Evolutionary conservation across 148 eudicot genomes (phyloP), one percentile per base, ranked within the genome.

Genomic region (Gaultheria prostrata): DNA sequence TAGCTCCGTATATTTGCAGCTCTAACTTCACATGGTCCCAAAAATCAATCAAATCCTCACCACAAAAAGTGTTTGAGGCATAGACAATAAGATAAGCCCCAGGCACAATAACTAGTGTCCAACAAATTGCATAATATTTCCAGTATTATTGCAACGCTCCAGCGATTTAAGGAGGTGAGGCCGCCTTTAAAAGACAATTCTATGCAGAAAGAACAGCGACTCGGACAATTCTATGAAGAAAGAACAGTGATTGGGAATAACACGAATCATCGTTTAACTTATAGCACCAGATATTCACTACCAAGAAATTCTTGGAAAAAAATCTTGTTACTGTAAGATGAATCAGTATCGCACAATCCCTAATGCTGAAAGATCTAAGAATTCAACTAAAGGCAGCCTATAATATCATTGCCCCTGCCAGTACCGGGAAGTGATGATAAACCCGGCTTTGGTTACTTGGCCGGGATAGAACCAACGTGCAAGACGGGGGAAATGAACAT

Each of bases 21-120:
- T 39, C 43, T 50, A 67, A 8, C 72, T 67, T 67, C 18, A 67
- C 72, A 67, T 67, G 72, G 72, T 13, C 72, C 72, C 72, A 67
- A 67, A 67, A 28, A 0, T 67, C 35, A 30, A 12, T 67, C 35
- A 67, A 67, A 57, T 63, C 14, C 63, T 45, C 51, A 43, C 82
- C 82, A 80, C 73, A 80, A 80, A 59, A 39, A 8, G 21, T 33
- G 24, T 21, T 21, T 7, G 6, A 79, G 70, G 71, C 82, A 35
- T 6, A 4, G 32, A 17, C 33, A 59, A 79, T 1, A 59, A 39
- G 82, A 79, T 39, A 59, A 57, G 49, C 61, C 80, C 80, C 3
- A 57, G 35, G 17, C 61, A 51, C 43, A 28, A 45, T 18, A 50
- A 18, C 67, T 54, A 18, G 46, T 18, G 65, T 28, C 7, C 17